Percentiles rank a stretch among this genome's conserved stretches.
Evolutionary conservation across 495 filamentous ascomycete genomes (phyloP).

Genomic region (Hypoxylon lenormandii): DNA sequence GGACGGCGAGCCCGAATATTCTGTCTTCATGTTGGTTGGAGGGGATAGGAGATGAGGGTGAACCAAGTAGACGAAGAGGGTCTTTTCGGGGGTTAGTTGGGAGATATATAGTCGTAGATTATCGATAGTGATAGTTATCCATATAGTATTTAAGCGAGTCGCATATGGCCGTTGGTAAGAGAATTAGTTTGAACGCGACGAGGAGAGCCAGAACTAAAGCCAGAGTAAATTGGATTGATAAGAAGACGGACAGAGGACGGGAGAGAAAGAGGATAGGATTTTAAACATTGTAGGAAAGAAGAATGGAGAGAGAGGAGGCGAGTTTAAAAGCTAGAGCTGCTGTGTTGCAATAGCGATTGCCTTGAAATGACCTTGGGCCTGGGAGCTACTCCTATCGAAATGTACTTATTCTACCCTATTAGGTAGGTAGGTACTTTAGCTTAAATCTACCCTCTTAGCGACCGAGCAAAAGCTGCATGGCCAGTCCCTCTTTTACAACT

Average conservation of each 20-base stretch:
- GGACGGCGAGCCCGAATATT: slow-evolving; percentile 35
- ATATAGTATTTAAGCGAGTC: not conserved
- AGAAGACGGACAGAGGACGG: not conserved
- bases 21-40: slow-evolving; percentile 41
- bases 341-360: slow-evolving; percentile 5
- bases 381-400: slow-evolving; percentile 12
- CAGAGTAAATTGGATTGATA: not conserved
- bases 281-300: not conserved
- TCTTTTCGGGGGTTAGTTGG: slow-evolving; percentile 15
- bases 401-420: slow-evolving; percentile 13
- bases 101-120: not conserved
- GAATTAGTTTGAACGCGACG: not conserved
- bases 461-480: slow-evolving; percentile 31
- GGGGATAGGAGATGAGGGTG: not conserved
- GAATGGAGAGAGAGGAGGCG: not conserved
- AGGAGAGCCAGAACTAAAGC: too few species aligned
- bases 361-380: not conserved
- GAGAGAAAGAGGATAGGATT: slow-evolving; percentile 4
- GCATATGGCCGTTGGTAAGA: not conserved
- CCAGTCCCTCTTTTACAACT: slow-evolving; percentile 18
- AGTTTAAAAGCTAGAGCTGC: slow-evolving; percentile 16
- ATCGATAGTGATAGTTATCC: not conserved
- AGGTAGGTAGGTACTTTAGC: slow-evolving; percentile 19
- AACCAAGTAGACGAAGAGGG: not conserved
- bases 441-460: not conserved